A percentile compares a stretch with the other conserved stretches of the same genome.
phyloP scores from a whole-genome alignment of 305 asterid genomes.

The Solanum hybrid region DNA sequence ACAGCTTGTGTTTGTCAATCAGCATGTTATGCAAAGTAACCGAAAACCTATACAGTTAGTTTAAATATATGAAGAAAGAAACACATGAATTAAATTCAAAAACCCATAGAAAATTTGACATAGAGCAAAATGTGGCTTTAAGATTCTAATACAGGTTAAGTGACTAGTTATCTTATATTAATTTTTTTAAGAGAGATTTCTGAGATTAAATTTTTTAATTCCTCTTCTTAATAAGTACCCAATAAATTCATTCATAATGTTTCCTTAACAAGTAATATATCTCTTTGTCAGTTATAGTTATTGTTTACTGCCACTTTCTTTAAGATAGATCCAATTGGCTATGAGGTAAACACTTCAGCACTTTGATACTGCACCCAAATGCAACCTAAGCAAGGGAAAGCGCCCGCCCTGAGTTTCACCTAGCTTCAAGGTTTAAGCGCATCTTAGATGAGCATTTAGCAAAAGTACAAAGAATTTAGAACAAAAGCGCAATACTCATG shows the following conservation, averaged over 20 bases:
- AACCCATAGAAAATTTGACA: background rate
- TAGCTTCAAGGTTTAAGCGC: background rate
- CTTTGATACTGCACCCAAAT: background rate
- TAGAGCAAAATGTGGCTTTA: background rate
- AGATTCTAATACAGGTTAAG: background rate
- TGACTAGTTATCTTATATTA: background rate
- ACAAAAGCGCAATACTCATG: background rate
- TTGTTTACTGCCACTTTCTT: background rate
- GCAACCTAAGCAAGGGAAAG: background rate
- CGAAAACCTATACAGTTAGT: background rate
- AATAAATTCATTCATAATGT: background rate
- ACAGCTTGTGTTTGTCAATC: background rate
- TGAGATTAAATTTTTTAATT: background rate
- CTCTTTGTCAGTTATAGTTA: background rate
- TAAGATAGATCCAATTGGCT: background rate
- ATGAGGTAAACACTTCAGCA: background rate
- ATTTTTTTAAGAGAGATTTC: background rate
- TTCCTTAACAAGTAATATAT: background rate
- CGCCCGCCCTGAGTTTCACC: background rate
- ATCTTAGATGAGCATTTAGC: background rate
- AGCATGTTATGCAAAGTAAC: background rate
- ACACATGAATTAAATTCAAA: background rate
- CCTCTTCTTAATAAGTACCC: background rate
- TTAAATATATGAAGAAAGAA: background rate
- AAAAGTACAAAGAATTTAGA: background rate